These are phyloP conservation scores for Chlamydomonas sphaeroides DNA, from an alignment of 139 green algal species.

Conservation along the genomic window DNA sequence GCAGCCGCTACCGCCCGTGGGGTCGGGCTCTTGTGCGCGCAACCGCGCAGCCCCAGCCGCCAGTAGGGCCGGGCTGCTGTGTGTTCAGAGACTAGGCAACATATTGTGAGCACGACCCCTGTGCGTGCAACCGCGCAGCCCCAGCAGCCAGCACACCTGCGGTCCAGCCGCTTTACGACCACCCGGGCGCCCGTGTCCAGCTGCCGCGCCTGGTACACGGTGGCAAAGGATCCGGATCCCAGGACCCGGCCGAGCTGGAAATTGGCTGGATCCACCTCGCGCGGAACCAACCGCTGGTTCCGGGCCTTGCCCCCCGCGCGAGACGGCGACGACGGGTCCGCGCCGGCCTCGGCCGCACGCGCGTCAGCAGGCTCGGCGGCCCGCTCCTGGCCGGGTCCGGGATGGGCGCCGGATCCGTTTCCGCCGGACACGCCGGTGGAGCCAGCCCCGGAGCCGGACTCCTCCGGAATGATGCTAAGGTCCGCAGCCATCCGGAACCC, in stretches of 20 bases:
- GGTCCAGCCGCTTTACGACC: constrained; percentile 58
- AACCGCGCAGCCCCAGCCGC: too few relatives aligned
- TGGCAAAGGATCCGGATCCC: constrained; percentile 49
- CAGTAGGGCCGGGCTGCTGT: too few relatives aligned
- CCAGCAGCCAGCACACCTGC: not conserved
- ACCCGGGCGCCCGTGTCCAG: not conserved
- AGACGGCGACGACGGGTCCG: not conserved
- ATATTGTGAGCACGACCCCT: too few relatives aligned
- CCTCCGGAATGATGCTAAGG: constrained; percentile 20
- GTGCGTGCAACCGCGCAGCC: too few relatives aligned
- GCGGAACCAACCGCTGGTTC: not conserved
- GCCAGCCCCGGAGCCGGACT: not conserved
- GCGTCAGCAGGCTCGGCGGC: not conserved
- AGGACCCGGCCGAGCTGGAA: constrained; percentile 40
- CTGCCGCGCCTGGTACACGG: constrained; percentile 49
- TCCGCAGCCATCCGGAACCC: too few relatives aligned
- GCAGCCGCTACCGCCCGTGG: too few relatives aligned
- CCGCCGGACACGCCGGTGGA: not conserved
- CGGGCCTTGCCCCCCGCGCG: too few relatives aligned
- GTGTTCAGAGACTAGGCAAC: too few relatives aligned
- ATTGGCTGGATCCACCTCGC: constrained; percentile 4
- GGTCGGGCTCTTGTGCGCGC: too few relatives aligned
- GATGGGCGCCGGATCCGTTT: not conserved
- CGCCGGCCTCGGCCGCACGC: not conserved
- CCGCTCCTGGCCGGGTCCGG: not conserved